Evolutionary conservation across 2,329 filamentous ascomycete genomes (phyloP), one percentile per base, ranked within the genome.

Genomic region (Aspergillus tamarii): DNA sequence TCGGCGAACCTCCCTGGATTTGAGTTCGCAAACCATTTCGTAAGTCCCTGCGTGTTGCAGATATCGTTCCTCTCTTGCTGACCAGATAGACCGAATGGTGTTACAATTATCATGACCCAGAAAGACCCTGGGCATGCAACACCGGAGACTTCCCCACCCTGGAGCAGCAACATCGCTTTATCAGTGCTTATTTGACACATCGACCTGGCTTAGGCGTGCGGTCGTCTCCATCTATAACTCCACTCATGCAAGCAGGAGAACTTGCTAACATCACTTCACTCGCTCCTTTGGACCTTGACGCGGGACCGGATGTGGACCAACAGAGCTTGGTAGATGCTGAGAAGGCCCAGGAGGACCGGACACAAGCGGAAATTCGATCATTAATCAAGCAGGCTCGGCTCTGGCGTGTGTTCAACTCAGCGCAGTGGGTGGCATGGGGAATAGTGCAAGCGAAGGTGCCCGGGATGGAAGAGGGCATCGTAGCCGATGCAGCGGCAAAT

Each of bases 11-110:
- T 89, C 0, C 89, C 88, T 0, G 95, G 93, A 1, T 84, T 93
- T 19, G 95, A 99, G 78, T 98, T 99, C 76, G 95, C 93, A 63
- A 99, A 99, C 77, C 95, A 99, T 79, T 99, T 99, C 79, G 91
- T 87, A 79, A 80, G 84, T 76, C 3, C 19, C 10, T 8, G 30
- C 14, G 12, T 46, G 9, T n/a, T 8, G 21, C 19, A 28, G 8
- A 30, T 34, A n/a, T 32, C 9, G 16, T 10, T 52, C 34, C 28
- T n/a, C 14, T 36, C 21, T 14, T 32, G 4, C 11, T 39, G 43
- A 36, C 70, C 73, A 64, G 73, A 63, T 7, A 87, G 85, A 88
- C 92, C 1, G 95, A 99, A 80, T 99, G 95, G 95, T 91, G 92
- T 71, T 98, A 98, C 84, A 94, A 99, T 79, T 99, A 99, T 79